Base-by-base conservation (phyloP, 129 eudicot species). In the Flaveria linearis region DNA sequence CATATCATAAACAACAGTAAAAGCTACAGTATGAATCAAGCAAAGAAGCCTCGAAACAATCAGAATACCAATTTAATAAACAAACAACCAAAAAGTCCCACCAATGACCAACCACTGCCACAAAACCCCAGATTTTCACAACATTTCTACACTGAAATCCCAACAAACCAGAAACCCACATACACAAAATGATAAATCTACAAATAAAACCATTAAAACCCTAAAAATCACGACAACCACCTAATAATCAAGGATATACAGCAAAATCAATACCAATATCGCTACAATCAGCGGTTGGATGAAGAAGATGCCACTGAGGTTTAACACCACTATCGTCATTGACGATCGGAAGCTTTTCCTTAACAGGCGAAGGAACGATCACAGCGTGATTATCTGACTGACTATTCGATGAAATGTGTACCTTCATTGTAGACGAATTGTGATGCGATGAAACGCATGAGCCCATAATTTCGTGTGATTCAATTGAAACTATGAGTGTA, bases 231-330 rank as follows among this genome's bases (percentile, higher is more conserved):
- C 20, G 0, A 51, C 3, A 57, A 78, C 17, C 41, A 14, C 50
- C 17, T 20, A 77, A 23, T 26, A 68, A 56, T 15, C 36, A 51
- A 52, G 12, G 25, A 5, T 11, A 46, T 5, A 20, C 1, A 9
- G 22, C 26, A 17, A 22, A 10, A 71, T 36, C 49, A 39, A 60
- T 75, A 72, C 83, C 83, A 63, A 79, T 62, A 72, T 79, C 67
- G 58, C 12, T 71, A 46, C 72, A 62, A 43, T 58, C 49, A 30
- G 57, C 22, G 51, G 80, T 45, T 14, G 80, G 49, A 70, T 57
- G 70, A 71, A 71, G 77, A 18, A 71, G 64, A 49, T 49, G 65
- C 62, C 56, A 79, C 57, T 72, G 83, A 72, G 83, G 83, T 55
- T 72, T 79, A 79, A 79, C 77, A 33, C 65, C 64, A 47, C 60